Evolutionary conservation across 371 early-diverging fungal species (phyloP).

Genomic region (Neoconidiobolus thromboides): DNA sequence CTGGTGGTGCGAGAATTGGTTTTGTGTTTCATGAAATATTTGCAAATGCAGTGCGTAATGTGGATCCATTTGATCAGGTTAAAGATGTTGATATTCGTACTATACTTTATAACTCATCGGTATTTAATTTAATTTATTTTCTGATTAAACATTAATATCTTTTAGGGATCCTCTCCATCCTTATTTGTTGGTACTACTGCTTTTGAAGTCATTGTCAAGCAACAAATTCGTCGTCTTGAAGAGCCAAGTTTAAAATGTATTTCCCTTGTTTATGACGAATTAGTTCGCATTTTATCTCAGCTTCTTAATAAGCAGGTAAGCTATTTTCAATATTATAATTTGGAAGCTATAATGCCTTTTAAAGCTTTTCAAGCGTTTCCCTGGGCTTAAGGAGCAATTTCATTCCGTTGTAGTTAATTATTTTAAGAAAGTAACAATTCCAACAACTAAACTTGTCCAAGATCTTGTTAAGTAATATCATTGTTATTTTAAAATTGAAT

Average conservation of each 20-base stretch:
- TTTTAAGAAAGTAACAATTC: conserved; percentile 67
- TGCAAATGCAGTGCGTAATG: conserved; percentile 68
- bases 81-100: conserved; percentile 97
- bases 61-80: conserved; percentile 93
- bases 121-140: conserved; percentile 12
- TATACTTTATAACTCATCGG: conserved; percentile 92
- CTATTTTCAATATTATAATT: not conserved
- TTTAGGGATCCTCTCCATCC: conserved; percentile 78
- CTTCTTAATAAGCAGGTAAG: conserved; percentile 66
- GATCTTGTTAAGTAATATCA: conserved; percentile 60
- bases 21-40: conserved; percentile 97
- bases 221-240: conserved; percentile 90
- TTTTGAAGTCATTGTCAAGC: conserved; percentile 93
- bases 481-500: not conserved
- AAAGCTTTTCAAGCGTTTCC: conserved; percentile 81
- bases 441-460: conserved; percentile 85
- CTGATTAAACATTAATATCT: not conserved
- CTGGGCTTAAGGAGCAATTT: conserved; percentile 74
- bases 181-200: conserved; percentile 95
- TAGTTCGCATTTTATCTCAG: conserved; percentile 80
- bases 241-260: conserved; percentile 91
- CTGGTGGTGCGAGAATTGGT: conserved; percentile 94
- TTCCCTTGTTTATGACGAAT: conserved; percentile 84
- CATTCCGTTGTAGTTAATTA: conserved; percentile 77
- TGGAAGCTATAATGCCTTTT: not conserved